Base-by-base conservation (phyloP, 192 early-diverging fungal genomes). In the Gryganskiella cystojenkinii region DNA sequence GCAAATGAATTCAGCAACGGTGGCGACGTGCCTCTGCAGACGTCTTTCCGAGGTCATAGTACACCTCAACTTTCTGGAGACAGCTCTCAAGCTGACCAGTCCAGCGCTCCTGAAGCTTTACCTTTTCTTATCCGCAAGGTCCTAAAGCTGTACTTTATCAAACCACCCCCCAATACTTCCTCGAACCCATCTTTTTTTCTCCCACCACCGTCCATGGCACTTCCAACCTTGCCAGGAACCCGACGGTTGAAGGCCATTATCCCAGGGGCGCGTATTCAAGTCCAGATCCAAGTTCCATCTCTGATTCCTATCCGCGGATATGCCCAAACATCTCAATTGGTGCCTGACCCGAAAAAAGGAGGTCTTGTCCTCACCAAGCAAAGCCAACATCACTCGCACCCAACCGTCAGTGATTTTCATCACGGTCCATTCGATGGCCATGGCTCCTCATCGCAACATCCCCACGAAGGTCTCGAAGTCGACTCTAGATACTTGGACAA, bases 121-220 rank as follows among this genome's bases (percentile, higher is more conserved):
- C 73, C 73, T 0, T 76, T 68, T 33, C 27, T 76, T 22, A 52
- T 68, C 35, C 73, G 73, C 44, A 76, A 76, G 54, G 46, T 64
- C 35, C 45, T 76, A 22, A 76, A 76, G 60, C 65, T 68, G 13
- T 76, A 76, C 46, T 76, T 76, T 54, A 56, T 76, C 59, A 65
- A 64, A 19, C 73, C 73, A 2, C 65, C 65, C 20, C 73, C 64
- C 1, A 62, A n/a, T n/a, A 45, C 59, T 15, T 58, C 65, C 3
- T 56, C 65, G 7, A 60, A 53, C 27, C 22, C n/a, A 19, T 34
- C 55, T 19, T 73, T 65, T 28, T 65, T 61, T 51, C 55, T 74
- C n/a, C 71, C 71, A 3, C 71, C 64, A 2, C 71, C 71, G 20
- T 66, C 71, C 7, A 74, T 74, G 71, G 64, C 64, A 17, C 58